phyloP scores from a whole-genome alignment of 2,329 filamentous ascomycete species.

The Trichophyton rubrum region DNA sequence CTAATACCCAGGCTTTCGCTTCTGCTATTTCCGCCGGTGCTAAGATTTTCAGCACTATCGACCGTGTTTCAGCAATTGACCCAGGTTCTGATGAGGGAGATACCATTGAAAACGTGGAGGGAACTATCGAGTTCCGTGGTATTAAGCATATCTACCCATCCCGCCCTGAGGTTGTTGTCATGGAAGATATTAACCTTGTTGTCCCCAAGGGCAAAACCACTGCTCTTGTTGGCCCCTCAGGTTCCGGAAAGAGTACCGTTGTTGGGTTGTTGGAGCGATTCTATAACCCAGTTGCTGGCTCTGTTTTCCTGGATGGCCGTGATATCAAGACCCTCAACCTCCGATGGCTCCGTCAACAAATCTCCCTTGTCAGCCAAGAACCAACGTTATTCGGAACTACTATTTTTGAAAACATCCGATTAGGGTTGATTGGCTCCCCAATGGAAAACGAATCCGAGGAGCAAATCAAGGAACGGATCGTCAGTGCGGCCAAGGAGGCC shows the following conservation, averaged over 20 bases:
- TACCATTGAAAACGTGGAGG: conserved; percentile 59
- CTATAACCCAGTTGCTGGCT: conserved; percentile 74
- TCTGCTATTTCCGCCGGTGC: conserved; percentile 69
- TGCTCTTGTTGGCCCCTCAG: conserved; percentile 84
- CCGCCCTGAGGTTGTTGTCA: conserved; percentile 75
- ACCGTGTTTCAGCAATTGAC: conserved; percentile 73
- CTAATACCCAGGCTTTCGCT: conserved; percentile 76
- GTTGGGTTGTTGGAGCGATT: conserved; percentile 88
- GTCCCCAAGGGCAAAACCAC: conserved; percentile 87
- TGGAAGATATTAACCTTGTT: conserved; percentile 65
- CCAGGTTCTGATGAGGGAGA: conserved; percentile 58
- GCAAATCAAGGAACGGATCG: conserved; percentile 56
- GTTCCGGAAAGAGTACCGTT: conserved; percentile 89
- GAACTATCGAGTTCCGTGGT: conserved; percentile 65
- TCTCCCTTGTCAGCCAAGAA: conserved; percentile 86
- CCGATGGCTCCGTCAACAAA: conserved; percentile 81
- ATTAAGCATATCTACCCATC: conserved; percentile 93
- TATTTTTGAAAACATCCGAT: conserved; percentile 79
- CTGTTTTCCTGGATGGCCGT: conserved; percentile 67
- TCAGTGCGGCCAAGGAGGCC: conserved; percentile 73
- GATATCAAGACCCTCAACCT: conserved; percentile 74
- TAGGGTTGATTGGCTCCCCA: conserved; percentile 75
- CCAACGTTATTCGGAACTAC: conserved; percentile 81
- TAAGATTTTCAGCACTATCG: conserved; percentile 92
- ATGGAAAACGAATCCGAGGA: conserved; percentile 58